Conservation (phyloP, 2,329 filamentous ascomycete species). For the Graphilbum sp. region DNA sequence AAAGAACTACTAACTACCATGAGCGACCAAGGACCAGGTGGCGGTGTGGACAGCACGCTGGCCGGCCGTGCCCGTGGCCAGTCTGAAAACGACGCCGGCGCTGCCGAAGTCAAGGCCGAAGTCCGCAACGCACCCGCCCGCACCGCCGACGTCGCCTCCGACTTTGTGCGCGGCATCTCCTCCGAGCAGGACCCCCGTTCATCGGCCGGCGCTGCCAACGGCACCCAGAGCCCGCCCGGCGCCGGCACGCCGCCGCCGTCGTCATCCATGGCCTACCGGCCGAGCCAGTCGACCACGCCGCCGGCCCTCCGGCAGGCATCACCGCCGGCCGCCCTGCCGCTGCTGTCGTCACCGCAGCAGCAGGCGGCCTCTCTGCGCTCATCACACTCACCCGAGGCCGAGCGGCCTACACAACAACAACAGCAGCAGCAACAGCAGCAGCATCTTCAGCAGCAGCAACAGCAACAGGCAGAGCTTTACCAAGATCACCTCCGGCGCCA, state of each 20-base stretch:
- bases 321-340: neutral
- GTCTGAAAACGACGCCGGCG: conserved; percentile 24
- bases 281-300: neutral
- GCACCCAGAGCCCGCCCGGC: conserved; percentile 3
- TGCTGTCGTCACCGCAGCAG: neutral
- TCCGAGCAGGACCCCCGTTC: conserved; percentile 9
- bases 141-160: conserved; percentile 5
- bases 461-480: neutral
- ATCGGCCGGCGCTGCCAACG: conserved; percentile 4
- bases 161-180: conserved; percentile 1
- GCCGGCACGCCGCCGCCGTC: conserved; percentile 1
- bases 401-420: too few species aligned
- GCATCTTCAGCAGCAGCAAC: conserved; percentile 1
- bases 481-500: neutral
- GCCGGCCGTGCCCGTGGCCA: conserved; percentile 25
- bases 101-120: conserved; percentile 24
- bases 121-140: conserved; percentile 18
- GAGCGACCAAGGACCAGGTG: conserved; percentile 30
- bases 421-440: neutral
- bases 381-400: too few species aligned
- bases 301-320: neutral
- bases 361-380: too few species aligned
- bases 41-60: conserved; percentile 20
- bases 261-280: conserved; percentile 4
- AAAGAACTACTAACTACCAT: too few species aligned